Base-by-base conservation (phyloP, 2,329 filamentous ascomycete genomes). In the Periconia digitata region DNA sequence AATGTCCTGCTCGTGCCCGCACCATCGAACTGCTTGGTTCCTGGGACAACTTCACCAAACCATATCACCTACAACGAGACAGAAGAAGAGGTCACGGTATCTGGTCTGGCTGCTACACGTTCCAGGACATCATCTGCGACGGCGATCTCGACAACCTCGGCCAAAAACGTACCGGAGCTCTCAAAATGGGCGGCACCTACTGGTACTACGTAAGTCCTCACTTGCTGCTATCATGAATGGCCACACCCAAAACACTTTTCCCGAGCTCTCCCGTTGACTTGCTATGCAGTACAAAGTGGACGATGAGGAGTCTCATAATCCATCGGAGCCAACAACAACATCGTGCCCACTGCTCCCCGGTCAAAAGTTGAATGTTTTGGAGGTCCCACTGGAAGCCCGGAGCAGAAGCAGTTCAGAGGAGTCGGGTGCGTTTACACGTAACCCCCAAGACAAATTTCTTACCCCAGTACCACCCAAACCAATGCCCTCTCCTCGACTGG, bases 151-250 rank as follows among this genome's bases (percentile, higher is more conserved):
- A 76, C 16, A 63, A 74, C 58, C 78, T 74, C 43, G 72, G 71
- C 20, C 74, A 77, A 27, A 83, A 82, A 60, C 83, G 90, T 60
- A 82, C 83, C 58, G 91, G 91, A 49, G 92, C 88, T 44, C 79
- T 96, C 55, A 94, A 87, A 72, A 96, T 96, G 89, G 92, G 92
- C 38, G 85, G 87, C 51, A 94, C 87, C 15, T 96, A 96, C 73
- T 96, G 92, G 81, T 97, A 95, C 78, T 96, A 94, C 74, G 90
- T 95, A 77, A 74, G 88, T 79, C 40, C 18, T 37, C 43, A n/a
- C n/a, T 43, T 43, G 13, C 22, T 6, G 15, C 17, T n/a, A n/a
- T n/a, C n/a, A n/a, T n/a, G n/a, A n/a, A 32, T 10, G 20, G n/a
- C n/a, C n/a, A 29, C 2, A 32, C 29, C n/a, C 3, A n/a, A 21